Evolutionary conservation across 139 green algal species (phyloP).

Genomic region (Prasinococcaceae sp.): DNA sequence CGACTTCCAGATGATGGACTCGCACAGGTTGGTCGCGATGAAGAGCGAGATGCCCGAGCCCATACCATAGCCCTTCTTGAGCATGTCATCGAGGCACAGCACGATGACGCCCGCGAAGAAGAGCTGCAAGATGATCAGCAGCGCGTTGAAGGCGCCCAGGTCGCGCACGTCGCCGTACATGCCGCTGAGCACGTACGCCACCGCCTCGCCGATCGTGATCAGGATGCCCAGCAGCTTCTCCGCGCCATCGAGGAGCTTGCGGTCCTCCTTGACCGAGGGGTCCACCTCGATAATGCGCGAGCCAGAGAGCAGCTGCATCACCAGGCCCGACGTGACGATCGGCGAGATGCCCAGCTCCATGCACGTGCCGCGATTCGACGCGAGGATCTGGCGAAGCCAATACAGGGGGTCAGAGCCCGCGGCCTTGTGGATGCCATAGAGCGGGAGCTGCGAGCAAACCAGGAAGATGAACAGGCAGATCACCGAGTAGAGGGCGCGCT

Average conservation of each 20-base stretch:
- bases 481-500: slow-evolving; percentile 81
- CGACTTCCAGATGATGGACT: slow-evolving; percentile 99
- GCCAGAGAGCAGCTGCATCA: slow-evolving; percentile 93
- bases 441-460: slow-evolving; percentile 90
- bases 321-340: slow-evolving; percentile 90
- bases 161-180: slow-evolving; percentile 97
- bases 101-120: slow-evolving; percentile 96
- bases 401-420: slow-evolving; percentile 86
- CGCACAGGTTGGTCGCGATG: slow-evolving; percentile 99
- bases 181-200: slow-evolving; percentile 95
- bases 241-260: slow-evolving; percentile 82
- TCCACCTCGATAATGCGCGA: slow-evolving; percentile 98
- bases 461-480: slow-evolving; percentile 94
- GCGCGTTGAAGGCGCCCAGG: slow-evolving; percentile 72
- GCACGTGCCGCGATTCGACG: slow-evolving; percentile 82
- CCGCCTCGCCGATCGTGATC: slow-evolving; percentile 96
- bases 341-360: slow-evolving; percentile 97
- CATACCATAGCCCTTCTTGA: slow-evolving; percentile 89
- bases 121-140: slow-evolving; percentile 94
- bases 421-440: slow-evolving; percentile 91
- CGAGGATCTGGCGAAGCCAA: slow-evolving; percentile 96
- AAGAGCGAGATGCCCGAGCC: slow-evolving; percentile 97
- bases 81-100: slow-evolving; percentile 95
- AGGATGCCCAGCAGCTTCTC: slow-evolving; percentile 96
- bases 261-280: slow-evolving; percentile 87